Evolutionary conservation across 202 grass and related monocot genomes (phyloP).

Genomic region (Brachypodium distachyon): DNA sequence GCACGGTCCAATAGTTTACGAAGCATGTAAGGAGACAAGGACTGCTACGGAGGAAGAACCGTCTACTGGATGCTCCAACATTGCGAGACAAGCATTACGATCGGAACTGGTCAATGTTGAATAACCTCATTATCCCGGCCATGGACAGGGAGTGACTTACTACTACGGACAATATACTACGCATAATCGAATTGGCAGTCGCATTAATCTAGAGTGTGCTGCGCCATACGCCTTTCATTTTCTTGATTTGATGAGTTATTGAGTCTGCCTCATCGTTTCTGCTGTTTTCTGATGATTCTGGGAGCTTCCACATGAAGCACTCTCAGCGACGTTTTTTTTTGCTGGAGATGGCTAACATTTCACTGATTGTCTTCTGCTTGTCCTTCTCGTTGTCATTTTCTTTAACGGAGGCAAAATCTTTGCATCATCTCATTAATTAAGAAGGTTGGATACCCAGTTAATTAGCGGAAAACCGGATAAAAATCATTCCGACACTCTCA

Average conservation of each 20-base stretch:
- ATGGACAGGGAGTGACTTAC: neutral
- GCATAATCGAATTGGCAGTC: neutral
- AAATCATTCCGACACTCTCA: too few relatives aligned
- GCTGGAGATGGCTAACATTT: too few relatives aligned
- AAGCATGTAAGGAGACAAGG: neutral
- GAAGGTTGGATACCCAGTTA: too few relatives aligned
- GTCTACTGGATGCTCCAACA: neutral
- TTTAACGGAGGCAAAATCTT: too few relatives aligned
- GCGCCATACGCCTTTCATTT: neutral
- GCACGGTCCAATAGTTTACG: neutral
- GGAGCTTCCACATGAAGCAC: neutral
- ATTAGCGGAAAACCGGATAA: too few relatives aligned
- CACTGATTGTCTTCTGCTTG: too few relatives aligned
- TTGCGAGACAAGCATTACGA: too few relatives aligned
- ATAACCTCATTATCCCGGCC: neutral
- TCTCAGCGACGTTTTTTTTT: too few relatives aligned
- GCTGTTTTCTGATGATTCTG: neutral
- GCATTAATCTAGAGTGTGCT: neutral
- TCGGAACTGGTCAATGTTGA: neutral
- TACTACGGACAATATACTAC: neutral
- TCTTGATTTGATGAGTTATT: neutral
- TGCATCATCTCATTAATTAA: too few relatives aligned
- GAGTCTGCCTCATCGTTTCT: neutral
- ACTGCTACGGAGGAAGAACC: neutral
- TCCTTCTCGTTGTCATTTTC: too few relatives aligned